A percentile compares a stretch with the other conserved stretches of the same genome.
phyloP scores from a whole-genome alignment of 352 stramenopile species.

The Globisporangium sylvaticum region DNA sequence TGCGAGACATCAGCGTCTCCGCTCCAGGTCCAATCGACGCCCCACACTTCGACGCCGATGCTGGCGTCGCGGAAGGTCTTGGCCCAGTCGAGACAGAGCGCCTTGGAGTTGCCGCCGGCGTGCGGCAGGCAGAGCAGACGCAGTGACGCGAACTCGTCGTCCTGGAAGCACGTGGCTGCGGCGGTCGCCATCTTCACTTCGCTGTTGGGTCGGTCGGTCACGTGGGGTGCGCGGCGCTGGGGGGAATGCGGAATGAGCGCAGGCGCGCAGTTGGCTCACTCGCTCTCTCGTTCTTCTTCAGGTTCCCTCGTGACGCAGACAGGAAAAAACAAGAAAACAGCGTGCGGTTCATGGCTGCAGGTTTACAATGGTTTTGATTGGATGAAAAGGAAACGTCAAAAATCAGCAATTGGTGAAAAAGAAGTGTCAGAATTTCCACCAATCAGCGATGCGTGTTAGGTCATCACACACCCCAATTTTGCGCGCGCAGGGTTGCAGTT shows the following conservation, averaged over 20 bases:
- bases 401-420: background rate
- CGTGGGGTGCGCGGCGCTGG: background rate
- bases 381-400: background rate
- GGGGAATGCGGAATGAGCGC: constrained; percentile 7
- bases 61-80: constrained; percentile 32
- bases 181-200: constrained; percentile 29
- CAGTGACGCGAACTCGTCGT: constrained; percentile 57
- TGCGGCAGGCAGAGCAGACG: constrained; percentile 61
- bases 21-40: constrained; percentile 54
- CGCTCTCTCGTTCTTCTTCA: background rate
- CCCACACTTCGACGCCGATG: constrained; percentile 51
- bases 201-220: background rate
- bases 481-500: background rate
- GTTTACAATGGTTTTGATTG: background rate
- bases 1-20: constrained; percentile 18
- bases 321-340: background rate
- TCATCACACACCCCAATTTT: background rate
- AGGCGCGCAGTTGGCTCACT: background rate
- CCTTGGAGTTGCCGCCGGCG: constrained; percentile 38
- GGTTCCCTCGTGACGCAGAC: background rate
- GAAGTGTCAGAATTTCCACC: background rate
- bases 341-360: background rate
- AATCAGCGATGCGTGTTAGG: constrained; percentile 2
- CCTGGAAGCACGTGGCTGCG: constrained; percentile 53
- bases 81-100: constrained; percentile 43